Percentiles rank a stretch among this genome's conserved stretches.
These are phyloP conservation scores for Obelidium mucronatum DNA, from an alignment of 192 early-diverging fungal species.

Conservation along the genomic window DNA sequence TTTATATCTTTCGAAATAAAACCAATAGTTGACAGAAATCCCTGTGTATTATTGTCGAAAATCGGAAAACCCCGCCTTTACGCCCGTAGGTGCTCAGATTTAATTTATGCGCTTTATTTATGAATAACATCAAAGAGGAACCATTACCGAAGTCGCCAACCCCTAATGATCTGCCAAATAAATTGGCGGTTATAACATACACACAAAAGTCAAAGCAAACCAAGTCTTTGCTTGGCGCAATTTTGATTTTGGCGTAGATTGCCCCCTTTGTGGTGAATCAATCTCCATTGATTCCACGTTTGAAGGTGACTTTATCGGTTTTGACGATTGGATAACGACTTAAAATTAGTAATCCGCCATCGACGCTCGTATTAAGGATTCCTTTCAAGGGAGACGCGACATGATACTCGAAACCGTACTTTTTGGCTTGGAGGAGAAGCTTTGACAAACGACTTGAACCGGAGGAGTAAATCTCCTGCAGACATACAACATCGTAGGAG, in stretches of 20 bases:
- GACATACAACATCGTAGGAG: constrained; percentile 78
- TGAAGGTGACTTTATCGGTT: constrained; percentile 65
- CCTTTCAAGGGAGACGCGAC: constrained; percentile 66
- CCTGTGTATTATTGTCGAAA: too few relatives aligned
- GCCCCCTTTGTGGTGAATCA: constrained; percentile 80
- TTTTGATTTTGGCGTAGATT: constrained; percentile 74
- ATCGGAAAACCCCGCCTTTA: too few relatives aligned
- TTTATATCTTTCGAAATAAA: too few relatives aligned
- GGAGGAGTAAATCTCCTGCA: constrained; percentile 87
- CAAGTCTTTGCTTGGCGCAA: constrained; percentile 50
- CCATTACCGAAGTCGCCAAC: constrained; percentile 10
- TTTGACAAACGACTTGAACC: constrained; percentile 63
- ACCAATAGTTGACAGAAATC: too few relatives aligned
- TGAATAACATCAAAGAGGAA: too few relatives aligned
- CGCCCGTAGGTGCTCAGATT: too few relatives aligned
- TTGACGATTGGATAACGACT: constrained; percentile 73
- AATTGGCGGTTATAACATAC: too few relatives aligned
- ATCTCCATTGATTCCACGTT: constrained; percentile 73
- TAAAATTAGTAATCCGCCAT: constrained; percentile 82
- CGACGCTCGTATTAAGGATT: constrained; percentile 67
- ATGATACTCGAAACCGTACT: constrained; percentile 72
- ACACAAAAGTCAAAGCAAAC: too few relatives aligned
- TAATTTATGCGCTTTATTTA: too few relatives aligned
- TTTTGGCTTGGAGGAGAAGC: constrained; percentile 66
- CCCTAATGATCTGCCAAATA: constrained; percentile 32